A percentile compares a stretch with the other conserved stretches of the same genome.
phyloP scores from a whole-genome alignment of 2,329 filamentous ascomycete genomes.

The Alternaria burnsii region DNA sequence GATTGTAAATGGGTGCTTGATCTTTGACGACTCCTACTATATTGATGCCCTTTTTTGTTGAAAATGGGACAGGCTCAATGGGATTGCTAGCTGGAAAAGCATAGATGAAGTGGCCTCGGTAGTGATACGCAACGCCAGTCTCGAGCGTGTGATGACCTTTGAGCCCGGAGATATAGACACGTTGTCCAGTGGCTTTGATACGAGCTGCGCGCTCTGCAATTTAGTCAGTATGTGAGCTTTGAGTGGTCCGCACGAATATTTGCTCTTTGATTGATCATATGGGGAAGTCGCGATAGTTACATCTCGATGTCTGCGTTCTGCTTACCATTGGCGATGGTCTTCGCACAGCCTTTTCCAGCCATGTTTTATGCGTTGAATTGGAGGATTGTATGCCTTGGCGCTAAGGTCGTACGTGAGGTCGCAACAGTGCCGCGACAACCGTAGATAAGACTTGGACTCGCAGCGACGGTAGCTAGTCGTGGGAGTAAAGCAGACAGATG shows the following conservation, averaged over 20 bases:
- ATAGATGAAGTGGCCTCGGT: constrained; percentile 44
- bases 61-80: constrained; percentile 31
- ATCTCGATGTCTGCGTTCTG: too few relatives aligned
- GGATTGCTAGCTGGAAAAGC: constrained; percentile 22
- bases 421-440: background rate
- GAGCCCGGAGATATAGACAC: constrained; percentile 39
- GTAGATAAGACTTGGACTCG: background rate
- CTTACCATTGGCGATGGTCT: constrained; percentile 3
- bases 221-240: constrained; percentile 3
- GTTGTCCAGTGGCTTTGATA: constrained; percentile 18
- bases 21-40: constrained; percentile 19
- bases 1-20: constrained; percentile 22
- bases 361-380: background rate
- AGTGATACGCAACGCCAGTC: constrained; percentile 39
- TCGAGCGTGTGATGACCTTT: constrained; percentile 31
- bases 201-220: constrained; percentile 9
- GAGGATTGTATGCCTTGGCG: background rate
- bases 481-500: background rate
- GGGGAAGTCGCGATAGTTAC: background rate
- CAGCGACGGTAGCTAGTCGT: background rate
- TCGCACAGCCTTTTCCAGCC: background rate
- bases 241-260: background rate
- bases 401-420: background rate
- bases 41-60: constrained; percentile 29
- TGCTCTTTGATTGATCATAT: background rate